A percentile compares a stretch with the other conserved stretches of the same genome.
Conservation (phyloP, 345 rosid species). For the Cardamine resedifolia region DNA sequence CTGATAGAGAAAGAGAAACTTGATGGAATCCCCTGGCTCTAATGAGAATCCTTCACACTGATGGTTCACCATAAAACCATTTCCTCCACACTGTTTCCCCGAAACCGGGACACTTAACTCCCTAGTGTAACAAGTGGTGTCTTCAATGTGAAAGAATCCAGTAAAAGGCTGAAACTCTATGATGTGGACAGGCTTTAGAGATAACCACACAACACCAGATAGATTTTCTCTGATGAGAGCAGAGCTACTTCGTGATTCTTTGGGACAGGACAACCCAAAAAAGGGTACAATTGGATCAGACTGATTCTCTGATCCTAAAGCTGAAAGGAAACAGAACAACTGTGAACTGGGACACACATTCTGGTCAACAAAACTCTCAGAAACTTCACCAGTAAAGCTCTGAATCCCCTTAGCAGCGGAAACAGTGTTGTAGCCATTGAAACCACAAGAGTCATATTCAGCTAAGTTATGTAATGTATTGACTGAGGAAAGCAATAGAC, state of each 20-base stretch:
- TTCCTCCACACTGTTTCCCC: slow-evolving; percentile 51
- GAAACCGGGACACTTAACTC: slow-evolving; percentile 65
- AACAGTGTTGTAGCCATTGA: slow-evolving; percentile 37
- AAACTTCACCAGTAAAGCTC: slow-evolving; percentile 33
- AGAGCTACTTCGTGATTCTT: slow-evolving; percentile 48
- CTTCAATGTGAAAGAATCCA: slow-evolving; percentile 41
- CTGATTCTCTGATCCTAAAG: slow-evolving; percentile 42
- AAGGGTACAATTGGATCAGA: slow-evolving; percentile 34
- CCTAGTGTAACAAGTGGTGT: slow-evolving; percentile 54
- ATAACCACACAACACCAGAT: slow-evolving; percentile 75
- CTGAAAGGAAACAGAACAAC: slow-evolving; percentile 65
- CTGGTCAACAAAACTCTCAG: slow-evolving; percentile 30
- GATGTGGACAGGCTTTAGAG: slow-evolving; percentile 50
- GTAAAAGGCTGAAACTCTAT: slow-evolving; percentile 55
- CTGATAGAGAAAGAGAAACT: slow-evolving; percentile 58
- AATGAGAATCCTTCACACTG: slow-evolving; percentile 54
- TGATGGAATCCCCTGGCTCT: slow-evolving; percentile 62
- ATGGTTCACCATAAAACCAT: slow-evolving; percentile 61
- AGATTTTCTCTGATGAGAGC: slow-evolving; percentile 67
- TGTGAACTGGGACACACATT: slow-evolving; percentile 51
- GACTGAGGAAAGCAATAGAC: slow-evolving; percentile 47
- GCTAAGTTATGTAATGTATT: slow-evolving; percentile 48
- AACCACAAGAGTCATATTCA: slow-evolving; percentile 45
- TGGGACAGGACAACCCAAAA: slow-evolving; percentile 38
- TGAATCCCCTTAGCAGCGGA: slow-evolving; percentile 29